Conservation (phyloP, 1,284 basidiomycete genomes). For the Trichosporon sp. region DNA sequence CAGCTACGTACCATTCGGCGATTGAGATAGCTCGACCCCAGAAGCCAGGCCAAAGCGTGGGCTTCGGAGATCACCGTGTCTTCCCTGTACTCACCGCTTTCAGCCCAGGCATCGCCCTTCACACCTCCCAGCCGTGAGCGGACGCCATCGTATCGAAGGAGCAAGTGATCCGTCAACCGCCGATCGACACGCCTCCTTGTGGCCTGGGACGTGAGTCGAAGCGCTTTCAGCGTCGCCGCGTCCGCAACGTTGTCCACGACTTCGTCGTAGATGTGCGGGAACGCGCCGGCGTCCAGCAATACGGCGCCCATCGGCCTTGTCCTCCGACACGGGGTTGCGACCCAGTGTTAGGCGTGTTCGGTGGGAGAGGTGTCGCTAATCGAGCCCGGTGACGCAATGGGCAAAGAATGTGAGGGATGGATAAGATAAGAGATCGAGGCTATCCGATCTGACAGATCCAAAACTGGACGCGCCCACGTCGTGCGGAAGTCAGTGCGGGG, state of each 20-base stretch:
- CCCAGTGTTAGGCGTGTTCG: too few relatives aligned
- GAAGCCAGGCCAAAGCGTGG: neutral
- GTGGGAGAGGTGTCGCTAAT: neutral
- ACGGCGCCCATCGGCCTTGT: neutral
- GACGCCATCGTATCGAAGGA: neutral
- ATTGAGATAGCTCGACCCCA: too few relatives aligned
- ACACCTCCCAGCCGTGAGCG: constrained; percentile 9
- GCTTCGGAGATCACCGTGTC: neutral
- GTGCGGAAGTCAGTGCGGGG: neutral
- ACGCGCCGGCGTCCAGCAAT: constrained; percentile 18
- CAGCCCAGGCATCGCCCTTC: neutral
- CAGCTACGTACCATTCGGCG: neutral
- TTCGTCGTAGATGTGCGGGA: constrained; percentile 17
- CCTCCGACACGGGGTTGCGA: too few relatives aligned
- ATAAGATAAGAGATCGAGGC: neutral
- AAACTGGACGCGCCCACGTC: neutral
- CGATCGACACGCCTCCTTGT: constrained; percentile 7
- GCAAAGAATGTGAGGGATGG: neutral
- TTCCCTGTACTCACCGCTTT: neutral
- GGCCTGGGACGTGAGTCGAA: neutral
- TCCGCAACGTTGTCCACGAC: neutral
- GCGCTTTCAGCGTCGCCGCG: neutral
- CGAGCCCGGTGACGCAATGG: too few relatives aligned
- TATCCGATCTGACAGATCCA: neutral
- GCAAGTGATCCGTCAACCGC: neutral